Conservation (phyloP, 768 basidiomycete genomes). For the Collybia sordida region DNA sequence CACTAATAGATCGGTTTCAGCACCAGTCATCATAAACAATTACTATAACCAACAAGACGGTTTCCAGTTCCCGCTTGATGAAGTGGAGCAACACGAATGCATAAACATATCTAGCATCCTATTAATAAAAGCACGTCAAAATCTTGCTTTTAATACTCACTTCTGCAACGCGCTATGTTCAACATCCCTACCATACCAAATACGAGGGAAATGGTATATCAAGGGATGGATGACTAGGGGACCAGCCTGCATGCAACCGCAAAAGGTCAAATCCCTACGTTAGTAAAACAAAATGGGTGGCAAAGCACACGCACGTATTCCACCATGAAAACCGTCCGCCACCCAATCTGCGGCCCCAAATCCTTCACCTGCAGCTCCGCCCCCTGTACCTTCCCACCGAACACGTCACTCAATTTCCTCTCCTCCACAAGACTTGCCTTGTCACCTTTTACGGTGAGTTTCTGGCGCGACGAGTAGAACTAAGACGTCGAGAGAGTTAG, state of each 20-base stretch:
- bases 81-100: slow-evolving; percentile 84
- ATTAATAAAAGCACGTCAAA: slow-evolving; percentile 3
- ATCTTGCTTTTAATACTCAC: slow-evolving; percentile 32
- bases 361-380: slow-evolving; percentile 83
- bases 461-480: slow-evolving; percentile 76
- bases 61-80: slow-evolving; percentile 89
- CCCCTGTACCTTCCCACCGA: slow-evolving; percentile 52
- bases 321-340: slow-evolving; percentile 84
- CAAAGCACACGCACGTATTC: slow-evolving; percentile 79
- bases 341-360: slow-evolving; percentile 85
- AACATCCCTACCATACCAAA: slow-evolving; percentile 71
- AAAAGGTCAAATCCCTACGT: slow-evolving; percentile 4
- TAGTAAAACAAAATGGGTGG: background rate
- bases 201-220: slow-evolving; percentile 66
- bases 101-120: slow-evolving; percentile 53
- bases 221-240: slow-evolving; percentile 89
- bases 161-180: slow-evolving; percentile 77
- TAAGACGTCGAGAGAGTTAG: slow-evolving; percentile 24
- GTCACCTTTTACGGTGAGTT: slow-evolving; percentile 62
- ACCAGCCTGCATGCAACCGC: slow-evolving; percentile 54
- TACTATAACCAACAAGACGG: slow-evolving; percentile 66
- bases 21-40: background rate
- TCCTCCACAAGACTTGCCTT: slow-evolving; percentile 65
- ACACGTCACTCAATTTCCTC: slow-evolving; percentile 50
- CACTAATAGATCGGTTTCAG: slow-evolving; percentile 36